phyloP scores from a whole-genome alignment of 805 yeast species.

The Metschnikowia lachancei region DNA sequence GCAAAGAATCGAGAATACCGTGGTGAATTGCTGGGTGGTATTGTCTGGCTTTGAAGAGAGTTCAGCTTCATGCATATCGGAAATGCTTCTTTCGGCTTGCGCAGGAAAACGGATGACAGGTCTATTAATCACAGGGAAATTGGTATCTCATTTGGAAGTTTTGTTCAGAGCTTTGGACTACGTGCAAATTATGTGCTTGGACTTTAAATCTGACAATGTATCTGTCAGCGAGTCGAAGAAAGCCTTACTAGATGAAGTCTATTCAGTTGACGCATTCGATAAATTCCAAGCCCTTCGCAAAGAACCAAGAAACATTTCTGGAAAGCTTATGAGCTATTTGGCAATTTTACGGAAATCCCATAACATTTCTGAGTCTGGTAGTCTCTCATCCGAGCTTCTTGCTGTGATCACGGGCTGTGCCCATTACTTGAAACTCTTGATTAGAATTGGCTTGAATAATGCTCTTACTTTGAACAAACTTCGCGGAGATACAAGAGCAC shows the following conservation, averaged over 20 bases:
- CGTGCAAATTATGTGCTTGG: constrained; percentile 29
- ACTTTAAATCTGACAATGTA: constrained; percentile 18
- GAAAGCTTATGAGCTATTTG: constrained; percentile 85
- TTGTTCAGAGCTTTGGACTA: constrained; percentile 73
- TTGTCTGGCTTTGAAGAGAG: constrained; percentile 87
- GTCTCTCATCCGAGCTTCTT: constrained; percentile 63
- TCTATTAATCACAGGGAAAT: constrained; percentile 61
- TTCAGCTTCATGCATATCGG: constrained; percentile 84
- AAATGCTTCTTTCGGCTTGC: constrained; percentile 84
- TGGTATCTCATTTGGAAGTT: constrained; percentile 71
- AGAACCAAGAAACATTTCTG: constrained; percentile 84
- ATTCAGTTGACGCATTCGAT: constrained; percentile 22
- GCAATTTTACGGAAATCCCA: constrained; percentile 70
- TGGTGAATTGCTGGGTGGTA: constrained; percentile 77
- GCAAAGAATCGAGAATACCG: constrained; percentile 55
- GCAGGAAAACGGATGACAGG: constrained; percentile 69
- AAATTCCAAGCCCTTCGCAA: constrained; percentile 40
- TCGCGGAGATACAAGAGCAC: constrained; percentile 55
- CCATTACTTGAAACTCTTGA: constrained; percentile 82
- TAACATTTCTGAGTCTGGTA: constrained; percentile 36
- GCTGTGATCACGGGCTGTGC: constrained; percentile 88
- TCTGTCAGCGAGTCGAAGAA: constrained; percentile 15
- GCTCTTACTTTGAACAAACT: constrained; percentile 67
- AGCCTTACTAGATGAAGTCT: constrained; percentile 24
- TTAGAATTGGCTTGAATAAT: constrained; percentile 73